Evolutionary conservation across 805 yeast genomes (phyloP), one percentile per base, ranked within the genome.

Genomic region (Pichia heedii): DNA sequence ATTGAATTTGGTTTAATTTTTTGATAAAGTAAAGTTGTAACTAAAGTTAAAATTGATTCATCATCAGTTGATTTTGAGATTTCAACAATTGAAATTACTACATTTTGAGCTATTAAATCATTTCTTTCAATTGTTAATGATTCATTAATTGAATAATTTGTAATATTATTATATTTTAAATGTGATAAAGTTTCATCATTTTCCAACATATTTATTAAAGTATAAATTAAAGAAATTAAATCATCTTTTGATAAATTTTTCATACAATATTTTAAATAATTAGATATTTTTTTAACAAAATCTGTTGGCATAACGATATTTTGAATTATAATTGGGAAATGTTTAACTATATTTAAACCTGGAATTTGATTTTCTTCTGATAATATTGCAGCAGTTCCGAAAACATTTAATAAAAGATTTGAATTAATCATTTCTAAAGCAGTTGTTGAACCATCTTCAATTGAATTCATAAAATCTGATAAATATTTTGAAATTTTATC

Each of bases 11-110:
- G 68, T 35, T 51, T 52, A 5, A 80, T 67, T 55, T 88, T 89
- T 58, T 89, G 97, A 13, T 85, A 77, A 44, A 93, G 69, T 33
- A 93, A 79, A 0, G 96, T 81, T 13, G 85, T 79, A 0, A 94
- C 80, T 50, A 93, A 70, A 3, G 84, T 79, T 16, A 84, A 76
- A 26, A 90, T 82, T 16, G 84, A 74, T 44, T 77, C 79, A 50
- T 84, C 93, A 36, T 76, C 71, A 54, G 84, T 82, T 27, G 70
- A 68, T 22, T 75, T 71, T 0, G 89, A 77, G 33, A 89, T 74
- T 39, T 78, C 78, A 36, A 79, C 71, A 9, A 81, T 73, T 0
- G 94, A 80, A 9, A 75, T 70, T 18, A 87, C 74, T 22, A 88
- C 78, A 56, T 87, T 85, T 45, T 74, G 70, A 57, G 78, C 79